A percentile compares a stretch with the other conserved stretches of the same genome.
Evolutionary conservation across 2,329 filamentous ascomycete genomes (phyloP).

Genomic region (Ceratocystiopsis sp.): DNA sequence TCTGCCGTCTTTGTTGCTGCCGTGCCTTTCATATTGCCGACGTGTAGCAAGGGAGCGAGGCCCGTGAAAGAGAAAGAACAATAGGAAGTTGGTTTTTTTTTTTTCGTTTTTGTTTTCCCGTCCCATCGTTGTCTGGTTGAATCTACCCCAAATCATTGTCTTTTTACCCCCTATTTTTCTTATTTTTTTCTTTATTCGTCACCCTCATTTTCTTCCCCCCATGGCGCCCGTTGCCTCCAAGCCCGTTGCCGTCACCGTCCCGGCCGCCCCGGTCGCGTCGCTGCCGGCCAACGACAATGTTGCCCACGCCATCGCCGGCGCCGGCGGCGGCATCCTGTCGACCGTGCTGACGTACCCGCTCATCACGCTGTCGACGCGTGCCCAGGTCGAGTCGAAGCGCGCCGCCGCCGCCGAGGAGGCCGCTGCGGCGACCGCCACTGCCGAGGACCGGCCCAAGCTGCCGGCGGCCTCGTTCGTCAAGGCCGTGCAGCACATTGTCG

Average conservation of each 20-base stretch:
- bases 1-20: no score
- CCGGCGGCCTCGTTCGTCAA: conserved; percentile 53
- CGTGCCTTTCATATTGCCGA: no score
- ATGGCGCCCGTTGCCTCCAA: conserved; percentile 9
- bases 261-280: conserved; percentile 54
- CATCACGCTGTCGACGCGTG: conserved; percentile 91
- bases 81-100: background rate
- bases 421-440: no score
- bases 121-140: background rate
- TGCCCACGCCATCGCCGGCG: conserved; percentile 82
- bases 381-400: conserved; percentile 92
- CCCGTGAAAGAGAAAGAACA: background rate
- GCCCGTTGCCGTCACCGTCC: conserved; percentile 10
- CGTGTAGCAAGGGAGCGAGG: background rate
- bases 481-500: conserved; percentile 71
- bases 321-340: conserved; percentile 83
- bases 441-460: no score
- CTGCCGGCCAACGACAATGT: conserved; percentile 90
- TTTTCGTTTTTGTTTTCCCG: background rate
- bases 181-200: background rate
- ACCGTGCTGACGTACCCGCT: conserved; percentile 97
- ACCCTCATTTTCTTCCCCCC: background rate
- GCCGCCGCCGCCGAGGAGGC: conserved; percentile 32
- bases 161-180: background rate
- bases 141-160: background rate